Evolutionary conservation across 2,329 filamentous ascomycete species (phyloP).

Genomic region (Colletotrichum acutatum): DNA sequence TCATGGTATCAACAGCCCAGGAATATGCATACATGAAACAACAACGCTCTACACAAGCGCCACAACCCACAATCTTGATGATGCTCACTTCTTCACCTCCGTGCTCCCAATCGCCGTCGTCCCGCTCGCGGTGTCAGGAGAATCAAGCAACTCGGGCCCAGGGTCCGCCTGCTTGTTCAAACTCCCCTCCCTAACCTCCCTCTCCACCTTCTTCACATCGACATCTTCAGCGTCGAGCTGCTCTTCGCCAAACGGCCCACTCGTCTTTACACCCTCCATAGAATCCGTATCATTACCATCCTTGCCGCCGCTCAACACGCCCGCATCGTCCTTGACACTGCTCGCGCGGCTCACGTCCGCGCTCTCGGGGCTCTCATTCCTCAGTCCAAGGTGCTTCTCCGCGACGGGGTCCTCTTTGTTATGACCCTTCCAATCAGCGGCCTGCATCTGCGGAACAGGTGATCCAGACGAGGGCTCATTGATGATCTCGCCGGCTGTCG

Average conservation of each 20-base stretch:
- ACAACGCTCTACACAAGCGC: background rate
- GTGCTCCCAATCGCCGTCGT: slow-evolving; percentile 21
- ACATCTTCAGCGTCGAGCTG: slow-evolving; percentile 40
- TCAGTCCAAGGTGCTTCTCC: slow-evolving; percentile 75
- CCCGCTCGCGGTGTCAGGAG: slow-evolving; percentile 28
- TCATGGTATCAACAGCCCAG: background rate
- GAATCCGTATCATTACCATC: slow-evolving; percentile 38
- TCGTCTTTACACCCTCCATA: slow-evolving; percentile 48
- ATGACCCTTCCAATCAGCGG: slow-evolving; percentile 81
- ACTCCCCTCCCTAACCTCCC: background rate
- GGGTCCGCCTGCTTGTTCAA: slow-evolving; percentile 3
- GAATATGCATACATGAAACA: background rate
- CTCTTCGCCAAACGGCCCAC: slow-evolving; percentile 48
- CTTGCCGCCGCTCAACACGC: slow-evolving; percentile 18
- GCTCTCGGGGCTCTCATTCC: slow-evolving; percentile 73
- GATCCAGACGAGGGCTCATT: slow-evolving; percentile 74
- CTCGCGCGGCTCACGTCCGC: slow-evolving; percentile 77
- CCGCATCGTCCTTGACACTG: slow-evolving; percentile 66
- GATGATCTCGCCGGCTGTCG: slow-evolving; percentile 49
- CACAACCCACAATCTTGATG: background rate
- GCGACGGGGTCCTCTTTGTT: slow-evolving; percentile 57
- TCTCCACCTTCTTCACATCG: slow-evolving; percentile 2
- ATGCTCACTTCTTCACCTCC: slow-evolving; percentile 13
- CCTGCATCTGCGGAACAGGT: slow-evolving; percentile 74
- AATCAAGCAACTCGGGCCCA: slow-evolving; percentile 14